phyloP scores from a whole-genome alignment of 495 filamentous ascomycete species.

The Xylaria flabelliformis region DNA sequence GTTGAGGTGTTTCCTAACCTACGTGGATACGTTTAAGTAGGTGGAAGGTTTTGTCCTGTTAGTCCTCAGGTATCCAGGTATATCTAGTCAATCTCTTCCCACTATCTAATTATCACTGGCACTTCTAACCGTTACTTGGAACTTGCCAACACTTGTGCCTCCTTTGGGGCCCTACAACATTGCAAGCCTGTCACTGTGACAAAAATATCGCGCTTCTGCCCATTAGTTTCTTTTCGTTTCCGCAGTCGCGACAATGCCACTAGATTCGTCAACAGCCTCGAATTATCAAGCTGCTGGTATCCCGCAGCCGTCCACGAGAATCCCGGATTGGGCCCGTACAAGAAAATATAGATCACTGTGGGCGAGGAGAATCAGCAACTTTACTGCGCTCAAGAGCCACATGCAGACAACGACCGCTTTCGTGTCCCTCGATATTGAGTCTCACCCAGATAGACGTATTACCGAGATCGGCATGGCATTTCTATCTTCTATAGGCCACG shows the following conservation, averaged over 20 bases:
- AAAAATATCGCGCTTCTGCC: neutral
- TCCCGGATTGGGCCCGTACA: neutral
- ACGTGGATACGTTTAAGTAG: too few relatives aligned
- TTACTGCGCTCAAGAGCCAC: conserved; percentile 12
- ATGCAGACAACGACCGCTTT: neutral
- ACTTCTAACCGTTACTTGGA: neutral
- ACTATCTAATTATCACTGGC: too few relatives aligned
- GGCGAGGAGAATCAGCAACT: conserved; percentile 9
- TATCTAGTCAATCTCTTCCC: too few relatives aligned
- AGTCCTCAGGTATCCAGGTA: too few relatives aligned
- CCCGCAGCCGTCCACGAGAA: neutral
- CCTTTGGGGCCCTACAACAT: neutral
- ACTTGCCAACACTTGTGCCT: neutral
- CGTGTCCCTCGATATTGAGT: conserved; percentile 5
- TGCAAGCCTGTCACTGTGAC: neutral
- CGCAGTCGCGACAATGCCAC: neutral
- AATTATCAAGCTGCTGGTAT: neutral
- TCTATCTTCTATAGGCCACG: conserved; percentile 1
- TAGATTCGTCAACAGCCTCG: neutral
- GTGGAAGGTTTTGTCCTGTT: too few relatives aligned
- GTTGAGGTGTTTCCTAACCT: too few relatives aligned
- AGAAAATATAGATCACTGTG: conserved; percentile 11
- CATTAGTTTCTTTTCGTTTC: too few relatives aligned
- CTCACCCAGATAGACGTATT: conserved; percentile 14
- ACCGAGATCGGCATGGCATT: conserved; percentile 8